phyloP scores from a whole-genome alignment of 2,329 filamentous ascomycete genomes.

The Xylaria hypoxylon region DNA sequence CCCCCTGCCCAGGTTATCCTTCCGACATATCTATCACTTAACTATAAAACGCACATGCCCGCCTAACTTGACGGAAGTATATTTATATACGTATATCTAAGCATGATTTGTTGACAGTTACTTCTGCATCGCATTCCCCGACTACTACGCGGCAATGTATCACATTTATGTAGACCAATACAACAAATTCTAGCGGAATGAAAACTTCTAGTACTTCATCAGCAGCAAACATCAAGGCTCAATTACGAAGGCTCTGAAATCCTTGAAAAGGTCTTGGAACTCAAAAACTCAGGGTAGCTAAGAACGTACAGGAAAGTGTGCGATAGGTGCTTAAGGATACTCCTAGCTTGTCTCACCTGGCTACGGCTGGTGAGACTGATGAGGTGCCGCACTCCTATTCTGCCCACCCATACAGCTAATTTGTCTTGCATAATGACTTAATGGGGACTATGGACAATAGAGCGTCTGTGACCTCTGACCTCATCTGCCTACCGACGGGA shows the following conservation, averaged over 20 bases:
- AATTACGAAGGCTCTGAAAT: background rate
- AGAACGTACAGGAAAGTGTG: background rate
- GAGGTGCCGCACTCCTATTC: background rate
- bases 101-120: background rate
- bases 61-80: no score
- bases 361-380: background rate
- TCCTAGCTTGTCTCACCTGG: background rate
- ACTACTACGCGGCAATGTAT: background rate
- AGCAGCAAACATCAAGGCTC: background rate
- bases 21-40: background rate
- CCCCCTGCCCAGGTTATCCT: background rate
- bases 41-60: no score
- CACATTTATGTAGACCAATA: no score
- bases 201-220: no score
- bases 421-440: no score
- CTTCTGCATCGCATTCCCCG: background rate
- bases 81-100: background rate
- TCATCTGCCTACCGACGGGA: no score
- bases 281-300: background rate
- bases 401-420: background rate
- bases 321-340: background rate
- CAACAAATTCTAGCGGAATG: background rate
- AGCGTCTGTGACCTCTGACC: no score
- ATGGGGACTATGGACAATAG: no score
- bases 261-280: background rate